Evolutionary conservation across 345 rosid genomes (phyloP).

Genomic region (Gossypioides kirkii): DNA sequence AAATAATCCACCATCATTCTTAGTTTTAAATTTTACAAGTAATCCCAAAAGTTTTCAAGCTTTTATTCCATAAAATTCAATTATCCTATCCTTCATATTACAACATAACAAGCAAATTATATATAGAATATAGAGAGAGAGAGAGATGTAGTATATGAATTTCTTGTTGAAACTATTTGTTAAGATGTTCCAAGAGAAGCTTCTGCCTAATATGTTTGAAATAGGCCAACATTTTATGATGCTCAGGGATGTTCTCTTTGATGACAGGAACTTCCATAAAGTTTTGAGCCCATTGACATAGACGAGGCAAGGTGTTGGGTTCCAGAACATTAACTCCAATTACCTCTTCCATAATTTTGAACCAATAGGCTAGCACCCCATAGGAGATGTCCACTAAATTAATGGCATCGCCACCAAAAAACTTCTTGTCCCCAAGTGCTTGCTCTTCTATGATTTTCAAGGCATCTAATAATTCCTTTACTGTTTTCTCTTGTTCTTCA

Average conservation of each 20-base stretch:
- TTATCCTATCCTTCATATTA: not conserved
- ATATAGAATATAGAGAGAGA: not conserved
- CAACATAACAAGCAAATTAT: not conserved
- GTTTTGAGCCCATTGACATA: conserved; percentile 4
- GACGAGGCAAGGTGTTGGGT: conserved; percentile 14
- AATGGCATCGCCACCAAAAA: conserved; percentile 18
- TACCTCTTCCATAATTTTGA: not conserved
- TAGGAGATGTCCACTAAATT: conserved; percentile 20
- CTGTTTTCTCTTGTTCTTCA: not conserved
- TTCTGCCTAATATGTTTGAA: not conserved
- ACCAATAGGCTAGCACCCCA: conserved; percentile 12
- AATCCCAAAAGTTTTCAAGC: not conserved
- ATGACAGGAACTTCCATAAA: conserved; percentile 6
- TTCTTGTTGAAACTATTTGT: not conserved
- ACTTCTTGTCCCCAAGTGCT: conserved; percentile 11
- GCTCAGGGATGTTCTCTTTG: conserved; percentile 3
- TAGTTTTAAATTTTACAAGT: no score
- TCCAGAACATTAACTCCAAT: conserved; percentile 1
- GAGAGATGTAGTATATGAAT: not conserved
- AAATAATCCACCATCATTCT: no score
- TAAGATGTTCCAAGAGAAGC: not conserved
- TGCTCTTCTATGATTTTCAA: conserved; percentile 13
- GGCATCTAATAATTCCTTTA: not conserved
- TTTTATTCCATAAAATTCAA: not conserved
- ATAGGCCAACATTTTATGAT: not conserved